Evolutionary conservation across 495 filamentous ascomycete species (phyloP), one percentile per base, ranked within the genome.

Genomic region (Jackrogersella multiformis): DNA sequence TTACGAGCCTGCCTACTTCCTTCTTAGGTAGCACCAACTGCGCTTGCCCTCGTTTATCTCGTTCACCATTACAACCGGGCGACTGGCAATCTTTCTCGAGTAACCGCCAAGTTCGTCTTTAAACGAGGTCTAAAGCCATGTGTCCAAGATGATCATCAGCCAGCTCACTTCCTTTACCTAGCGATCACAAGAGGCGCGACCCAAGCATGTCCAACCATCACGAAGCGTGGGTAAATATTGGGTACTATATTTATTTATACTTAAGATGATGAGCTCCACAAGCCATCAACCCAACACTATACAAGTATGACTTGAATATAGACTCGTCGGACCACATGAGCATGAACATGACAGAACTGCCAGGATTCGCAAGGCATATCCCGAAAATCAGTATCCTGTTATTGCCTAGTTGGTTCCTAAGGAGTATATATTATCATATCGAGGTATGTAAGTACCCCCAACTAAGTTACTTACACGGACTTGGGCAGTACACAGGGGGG

Each of bases 381-480:
- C 26, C 45, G 28, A 66, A 39, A 54, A 28, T 59, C 30, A 16
- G 48, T 58, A 54, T 49, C 41, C 9, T 59, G 20, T 46, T 30
- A 55, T 55, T 13, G 26, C 26, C n/a, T 18, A 34, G 4, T 26
- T 30, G 18, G 20, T 30, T 46, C 23, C 24, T 15, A 26, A 39
- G 41, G 18, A 8, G 30, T 20, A 18, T 34, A n/a, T 44, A 35
- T 36, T 57, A 53, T 39, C 56, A 32, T 39, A 23, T 32, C 51
- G 30, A 38, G 48, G 49, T 53, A 52, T 49, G 57, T 34, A 60
- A 49, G 61, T 65, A 61, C 55, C 46, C 23, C 41, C 45, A 35
- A 41, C 21, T 46, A 24, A 7, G 24, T 10, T 35, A 60, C 44
- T 61, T 45, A 54, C 32, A 54, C 57, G 30, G 56, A 10, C 38